These are phyloP conservation scores for Rubus parviflorus DNA, from an alignment of 306 rosid species.

Conservation along the genomic window DNA sequence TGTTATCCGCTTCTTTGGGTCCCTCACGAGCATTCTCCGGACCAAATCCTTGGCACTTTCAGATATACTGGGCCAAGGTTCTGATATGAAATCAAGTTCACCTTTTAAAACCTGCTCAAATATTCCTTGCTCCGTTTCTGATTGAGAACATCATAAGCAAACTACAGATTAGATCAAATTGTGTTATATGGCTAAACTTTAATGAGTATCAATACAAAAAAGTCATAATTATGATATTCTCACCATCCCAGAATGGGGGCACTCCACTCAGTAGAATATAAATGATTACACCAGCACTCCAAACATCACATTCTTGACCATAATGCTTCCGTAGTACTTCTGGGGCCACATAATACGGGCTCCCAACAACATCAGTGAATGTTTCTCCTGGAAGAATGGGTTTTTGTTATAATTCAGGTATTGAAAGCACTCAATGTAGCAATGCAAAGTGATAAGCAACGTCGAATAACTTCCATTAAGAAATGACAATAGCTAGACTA, in stretches of 20 bases:
- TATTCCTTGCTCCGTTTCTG: conserved; percentile 95
- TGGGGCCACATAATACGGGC: conserved; percentile 99
- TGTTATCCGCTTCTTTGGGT: conserved; percentile 81
- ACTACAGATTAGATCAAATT: conserved; percentile 18
- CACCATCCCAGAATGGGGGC: conserved; percentile 99
- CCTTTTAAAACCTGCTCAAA: conserved; percentile 97
- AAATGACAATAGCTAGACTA: conserved; percentile 8
- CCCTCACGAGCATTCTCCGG: conserved; percentile 81
- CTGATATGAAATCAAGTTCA: conserved; percentile 84
- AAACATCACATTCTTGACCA: conserved; percentile 89
- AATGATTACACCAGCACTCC: conserved; percentile 99
- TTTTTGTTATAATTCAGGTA: conserved; percentile 25
- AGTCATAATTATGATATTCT: conserved; percentile 31
- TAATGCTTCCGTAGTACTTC: conserved; percentile 85
- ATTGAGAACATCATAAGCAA: conserved; percentile 28
- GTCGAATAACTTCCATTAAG: conserved; percentile 7
- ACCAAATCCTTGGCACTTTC: conserved; percentile 89
- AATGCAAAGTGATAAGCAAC: conserved; percentile 5
- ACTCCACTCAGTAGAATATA: conserved; percentile 90
- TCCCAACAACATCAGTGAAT: conserved; percentile 89
- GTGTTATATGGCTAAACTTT: background rate
- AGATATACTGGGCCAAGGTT: conserved; percentile 96
- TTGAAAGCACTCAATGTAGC: conserved; percentile 6
- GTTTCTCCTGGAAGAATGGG: conserved; percentile 65
- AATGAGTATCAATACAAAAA: background rate